Conservation (phyloP, 352 stramenopile genomes). For the Phytophthora pini region DNA sequence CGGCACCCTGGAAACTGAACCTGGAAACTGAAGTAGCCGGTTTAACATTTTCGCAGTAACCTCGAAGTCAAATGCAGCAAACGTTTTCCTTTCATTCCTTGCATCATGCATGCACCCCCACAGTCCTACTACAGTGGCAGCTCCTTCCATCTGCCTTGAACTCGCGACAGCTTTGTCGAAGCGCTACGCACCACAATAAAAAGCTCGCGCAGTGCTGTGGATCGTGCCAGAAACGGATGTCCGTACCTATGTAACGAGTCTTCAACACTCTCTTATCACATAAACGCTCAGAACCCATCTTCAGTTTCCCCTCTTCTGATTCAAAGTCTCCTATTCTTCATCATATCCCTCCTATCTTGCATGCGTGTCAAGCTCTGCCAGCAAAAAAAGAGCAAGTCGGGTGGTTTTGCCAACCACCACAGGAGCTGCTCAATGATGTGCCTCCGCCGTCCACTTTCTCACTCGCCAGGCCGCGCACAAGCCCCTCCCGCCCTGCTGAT, state of each 20-base stretch:
- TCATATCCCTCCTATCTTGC: neutral
- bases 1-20: slow-evolving; percentile 5
- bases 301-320: neutral
- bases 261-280: slow-evolving; percentile 14
- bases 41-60: slow-evolving; percentile 5
- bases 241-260: slow-evolving; percentile 31
- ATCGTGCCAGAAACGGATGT: slow-evolving; percentile 20
- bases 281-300: slow-evolving; percentile 3
- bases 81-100: no score
- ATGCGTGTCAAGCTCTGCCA: slow-evolving; percentile 1
- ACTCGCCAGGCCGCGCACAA: slow-evolving; percentile 19
- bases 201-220: slow-evolving; percentile 5
- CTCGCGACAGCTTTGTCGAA: neutral
- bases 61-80: no score
- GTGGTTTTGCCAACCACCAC: slow-evolving; percentile 31
- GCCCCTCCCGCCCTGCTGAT: slow-evolving; percentile 6
- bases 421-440: slow-evolving; percentile 20
- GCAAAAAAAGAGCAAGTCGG: slow-evolving; percentile 14
- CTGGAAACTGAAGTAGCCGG: slow-evolving; percentile 11
- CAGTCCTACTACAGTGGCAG: no score
- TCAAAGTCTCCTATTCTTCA: neutral
- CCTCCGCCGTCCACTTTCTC: slow-evolving; percentile 16
- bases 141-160: no score
- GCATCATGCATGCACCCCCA: no score
- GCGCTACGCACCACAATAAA: slow-evolving; percentile 14